These are phyloP conservation scores for Biscutella laevigata DNA, from an alignment of 441 rosid genomes.

Conservation along the genomic window DNA sequence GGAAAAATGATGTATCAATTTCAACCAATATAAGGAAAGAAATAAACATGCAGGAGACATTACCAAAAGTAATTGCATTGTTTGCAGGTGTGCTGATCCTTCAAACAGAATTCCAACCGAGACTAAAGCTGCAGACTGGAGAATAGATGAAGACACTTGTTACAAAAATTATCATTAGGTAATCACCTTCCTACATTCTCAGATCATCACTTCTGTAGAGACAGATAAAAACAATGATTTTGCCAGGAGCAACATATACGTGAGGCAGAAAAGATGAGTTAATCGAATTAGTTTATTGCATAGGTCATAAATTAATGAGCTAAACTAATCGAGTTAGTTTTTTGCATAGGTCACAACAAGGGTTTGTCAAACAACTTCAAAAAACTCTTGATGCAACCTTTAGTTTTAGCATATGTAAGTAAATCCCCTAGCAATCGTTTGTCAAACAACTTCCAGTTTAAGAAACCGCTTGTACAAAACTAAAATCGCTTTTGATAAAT, in stretches of 20 bases:
- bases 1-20: not conserved
- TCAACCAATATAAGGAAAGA: conserved; percentile 6
- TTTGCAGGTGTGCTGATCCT: conserved; percentile 90
- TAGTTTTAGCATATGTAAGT: conserved; percentile 1
- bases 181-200: not conserved
- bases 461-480: no score
- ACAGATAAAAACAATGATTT: not conserved
- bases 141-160: conserved; percentile 22
- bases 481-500: not conserved
- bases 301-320: no score
- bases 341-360: no score
- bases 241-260: not conserved
- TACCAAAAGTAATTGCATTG: conserved; percentile 90
- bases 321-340: no score
- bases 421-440: no score
- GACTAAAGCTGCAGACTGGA: conserved; percentile 88
- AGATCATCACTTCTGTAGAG: not conserved
- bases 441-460: no score
- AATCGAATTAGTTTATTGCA: no score
- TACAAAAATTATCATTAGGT: conserved; percentile 8
- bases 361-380: no score
- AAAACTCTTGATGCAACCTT: no score
- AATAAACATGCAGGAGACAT: conserved; percentile 4
- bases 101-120: conserved; percentile 90
- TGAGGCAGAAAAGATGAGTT: not conserved